These are phyloP conservation scores for Trichosanthes truncata DNA, from an alignment of 306 rosid genomes.

Conservation along the genomic window DNA sequence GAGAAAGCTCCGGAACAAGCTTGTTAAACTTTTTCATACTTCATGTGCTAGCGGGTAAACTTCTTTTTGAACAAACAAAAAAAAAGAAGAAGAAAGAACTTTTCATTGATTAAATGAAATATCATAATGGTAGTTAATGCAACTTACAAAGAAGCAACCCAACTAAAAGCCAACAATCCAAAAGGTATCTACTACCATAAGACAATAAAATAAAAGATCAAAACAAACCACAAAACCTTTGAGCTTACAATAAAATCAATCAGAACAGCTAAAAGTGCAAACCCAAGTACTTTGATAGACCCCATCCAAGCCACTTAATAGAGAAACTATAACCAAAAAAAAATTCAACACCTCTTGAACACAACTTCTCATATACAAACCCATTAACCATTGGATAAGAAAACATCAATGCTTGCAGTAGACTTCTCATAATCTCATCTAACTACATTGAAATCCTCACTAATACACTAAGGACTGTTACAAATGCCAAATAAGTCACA, in stretches of 20 bases:
- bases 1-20: not conserved
- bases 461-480: not conserved
- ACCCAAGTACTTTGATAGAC: not conserved
- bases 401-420: not conserved
- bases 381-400: not conserved
- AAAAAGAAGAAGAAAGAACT: not conserved
- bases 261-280: not conserved
- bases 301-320: not conserved
- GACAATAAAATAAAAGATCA: not conserved
- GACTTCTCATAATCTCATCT: not conserved
- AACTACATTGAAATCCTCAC: not conserved
- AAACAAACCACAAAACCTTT: not conserved
- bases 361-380: not conserved
- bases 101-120: not conserved
- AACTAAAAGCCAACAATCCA: not conserved
- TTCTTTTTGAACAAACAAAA: not conserved
- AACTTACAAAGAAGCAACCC: not conserved
- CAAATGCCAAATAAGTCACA: not conserved
- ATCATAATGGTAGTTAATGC: not conserved
- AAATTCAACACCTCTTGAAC: not conserved
- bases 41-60: not conserved
- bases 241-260: not conserved
- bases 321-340: not conserved
- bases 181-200: not conserved
- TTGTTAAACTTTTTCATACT: not conserved